Evolutionary conservation across 108 stramenopile species (phyloP).

Genomic region (Schizochytrium sp.): DNA sequence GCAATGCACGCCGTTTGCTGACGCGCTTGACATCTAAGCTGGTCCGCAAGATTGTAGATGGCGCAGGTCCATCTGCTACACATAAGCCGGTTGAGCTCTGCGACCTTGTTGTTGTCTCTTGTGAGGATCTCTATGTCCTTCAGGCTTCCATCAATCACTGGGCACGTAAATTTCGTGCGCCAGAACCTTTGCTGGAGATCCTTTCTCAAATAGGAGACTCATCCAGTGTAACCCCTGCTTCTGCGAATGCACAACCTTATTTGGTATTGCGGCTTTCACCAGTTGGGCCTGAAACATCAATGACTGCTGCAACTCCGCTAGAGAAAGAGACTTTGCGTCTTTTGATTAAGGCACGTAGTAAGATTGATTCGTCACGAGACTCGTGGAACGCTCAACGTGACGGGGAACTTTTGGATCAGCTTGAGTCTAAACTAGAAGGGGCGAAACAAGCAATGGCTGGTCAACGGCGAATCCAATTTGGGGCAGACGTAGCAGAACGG

Average conservation of each 20-base stretch:
- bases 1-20: not conserved
- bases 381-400: constrained; percentile 54
- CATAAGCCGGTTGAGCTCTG: constrained; percentile 30
- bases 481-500: not conserved
- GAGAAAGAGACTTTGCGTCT: not conserved
- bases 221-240: not conserved
- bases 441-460: not conserved
- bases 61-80: not conserved
- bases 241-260: not conserved
- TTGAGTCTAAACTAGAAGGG: constrained; percentile 1
- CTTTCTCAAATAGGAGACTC: not conserved
- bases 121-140: constrained; percentile 16
- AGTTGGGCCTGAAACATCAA: not conserved
- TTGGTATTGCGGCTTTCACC: constrained; percentile 11
- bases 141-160: not conserved
- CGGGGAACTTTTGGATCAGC: constrained; percentile 21
- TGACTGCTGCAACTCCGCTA: not conserved
- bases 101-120: constrained; percentile 12
- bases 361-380: constrained; percentile 48
- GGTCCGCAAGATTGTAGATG: constrained; percentile 14
- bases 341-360: not conserved
- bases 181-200: not conserved
- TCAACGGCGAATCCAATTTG: not conserved
- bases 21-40: constrained; percentile 4
- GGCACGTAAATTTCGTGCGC: not conserved